Evolutionary conservation across 768 basidiomycete species (phyloP).

Genomic region (Lentinula lateritia): DNA sequence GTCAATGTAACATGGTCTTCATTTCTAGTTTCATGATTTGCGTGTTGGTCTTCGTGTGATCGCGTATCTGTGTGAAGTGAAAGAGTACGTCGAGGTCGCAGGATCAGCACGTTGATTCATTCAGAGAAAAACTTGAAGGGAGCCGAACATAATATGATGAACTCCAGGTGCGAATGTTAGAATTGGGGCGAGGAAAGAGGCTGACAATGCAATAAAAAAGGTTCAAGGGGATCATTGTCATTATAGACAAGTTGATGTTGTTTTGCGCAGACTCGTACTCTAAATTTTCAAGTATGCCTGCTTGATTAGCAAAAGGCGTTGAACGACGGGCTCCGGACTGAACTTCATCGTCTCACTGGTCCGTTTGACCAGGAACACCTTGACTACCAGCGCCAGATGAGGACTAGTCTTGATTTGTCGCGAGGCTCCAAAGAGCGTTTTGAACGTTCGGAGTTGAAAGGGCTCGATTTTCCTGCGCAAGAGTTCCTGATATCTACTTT

Average conservation of each 20-base stretch:
- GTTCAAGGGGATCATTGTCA: not conserved
- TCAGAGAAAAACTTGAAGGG: conserved; percentile 17
- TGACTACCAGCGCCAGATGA: not conserved
- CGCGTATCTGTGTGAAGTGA: conserved; percentile 42
- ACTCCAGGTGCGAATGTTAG: conserved; percentile 25
- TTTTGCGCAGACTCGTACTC: not conserved
- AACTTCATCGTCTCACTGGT: not conserved
- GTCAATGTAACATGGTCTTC: no score
- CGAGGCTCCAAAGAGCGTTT: conserved; percentile 18
- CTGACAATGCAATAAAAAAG: conserved; percentile 38
- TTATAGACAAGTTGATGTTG: not conserved
- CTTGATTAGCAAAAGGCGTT: not conserved
- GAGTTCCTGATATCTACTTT: conserved; percentile 37
- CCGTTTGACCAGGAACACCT: not conserved
- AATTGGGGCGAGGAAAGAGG: conserved; percentile 46
- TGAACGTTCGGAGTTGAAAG: conserved; percentile 27
- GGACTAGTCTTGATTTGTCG: not conserved
- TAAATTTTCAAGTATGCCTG: not conserved
- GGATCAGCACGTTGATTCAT: conserved; percentile 24
- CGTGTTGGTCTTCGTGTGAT: conserved; percentile 44
- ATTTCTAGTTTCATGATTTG: conserved; percentile 43
- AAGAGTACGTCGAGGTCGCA: conserved; percentile 32
- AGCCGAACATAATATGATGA: conserved; percentile 12
- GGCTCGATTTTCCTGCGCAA: conserved; percentile 21
- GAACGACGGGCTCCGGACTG: not conserved